Evolutionary conservation across 78 protist genomes (phyloP), one percentile per base, ranked within the genome.

Genomic region (Acrasis kona): DNA sequence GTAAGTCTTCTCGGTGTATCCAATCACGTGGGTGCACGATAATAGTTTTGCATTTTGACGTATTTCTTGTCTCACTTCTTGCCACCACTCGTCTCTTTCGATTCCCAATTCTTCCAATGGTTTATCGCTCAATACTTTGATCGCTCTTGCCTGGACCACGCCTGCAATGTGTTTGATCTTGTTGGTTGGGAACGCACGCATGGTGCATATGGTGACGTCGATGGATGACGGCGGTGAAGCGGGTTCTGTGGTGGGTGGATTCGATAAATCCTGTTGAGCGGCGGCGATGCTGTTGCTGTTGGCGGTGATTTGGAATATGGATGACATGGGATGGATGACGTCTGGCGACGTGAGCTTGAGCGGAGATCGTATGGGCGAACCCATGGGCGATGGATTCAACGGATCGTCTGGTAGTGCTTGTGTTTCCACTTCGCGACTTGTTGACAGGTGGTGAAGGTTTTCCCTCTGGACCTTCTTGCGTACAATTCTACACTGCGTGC

Each of bases 41-140:
- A 50, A 3, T 3, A 19, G 1, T 32, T 29, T 27, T 10, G 93
- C 94, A 74, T 93, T 90, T 1, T 69, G 12, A 32, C 77, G 58
- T 37, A 90, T 80, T 68, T 93, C 95, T 65, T 87, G 88, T 1
- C 98, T 74, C 27, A 91, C 41, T 71, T 94, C 98, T 5, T 36
- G 39, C 98, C 98, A 94, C 93, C 92, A 94, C 19, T 64, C 58
- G 73, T 89, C 93, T 8, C 74, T 6, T 77, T 32, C 68, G 2
- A 39, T 39, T 32, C 3, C 31, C 12, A 65, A 39, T n/a, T n/a
- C 41, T 4, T 34, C 0, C 28, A 0, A 1, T 28, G 27, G 34
- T 28, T 3, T 66, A 30, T 39, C 28, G 32, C 57, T 0, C 10
- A 74, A 0, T 34, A 74, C 64, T 61, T 76, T 76, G 61, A 80